Evolutionary conservation across 2,329 filamentous ascomycete genomes (phyloP).

Genomic region (Pestalotiopsis sp.): DNA sequence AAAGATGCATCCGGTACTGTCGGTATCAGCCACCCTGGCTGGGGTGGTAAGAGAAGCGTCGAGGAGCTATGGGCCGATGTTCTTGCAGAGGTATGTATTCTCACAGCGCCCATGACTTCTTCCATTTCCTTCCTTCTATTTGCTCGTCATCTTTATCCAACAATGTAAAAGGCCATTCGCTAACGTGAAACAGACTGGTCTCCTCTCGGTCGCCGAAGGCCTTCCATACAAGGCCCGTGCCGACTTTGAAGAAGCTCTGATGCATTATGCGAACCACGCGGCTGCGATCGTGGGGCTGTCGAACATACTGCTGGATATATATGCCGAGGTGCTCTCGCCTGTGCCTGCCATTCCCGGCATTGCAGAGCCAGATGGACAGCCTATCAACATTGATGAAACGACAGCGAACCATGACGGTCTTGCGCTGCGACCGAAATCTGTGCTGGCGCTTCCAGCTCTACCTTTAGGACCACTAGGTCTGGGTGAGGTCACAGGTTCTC

Average conservation of each 20-base stretch:
- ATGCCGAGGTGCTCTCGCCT: slow-evolving; percentile 68
- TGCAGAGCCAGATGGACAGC: slow-evolving; percentile 31
- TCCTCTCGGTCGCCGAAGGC: slow-evolving; percentile 63
- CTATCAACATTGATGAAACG: slow-evolving; percentile 15
- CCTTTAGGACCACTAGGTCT: slow-evolving; percentile 51
- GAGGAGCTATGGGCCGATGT: slow-evolving; percentile 87
- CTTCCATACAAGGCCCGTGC: slow-evolving; percentile 69
- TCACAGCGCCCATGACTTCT: neutral
- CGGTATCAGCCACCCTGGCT: slow-evolving; percentile 65
- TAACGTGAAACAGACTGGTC: slow-evolving; percentile 59
- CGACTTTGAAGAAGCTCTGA: slow-evolving; percentile 81
- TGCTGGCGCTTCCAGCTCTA: slow-evolving; percentile 25
- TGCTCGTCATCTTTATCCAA: neutral
- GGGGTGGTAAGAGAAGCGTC: slow-evolving; percentile 79
- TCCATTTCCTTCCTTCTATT: neutral
- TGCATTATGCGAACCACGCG: slow-evolving; percentile 78
- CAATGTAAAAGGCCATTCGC: slow-evolving; percentile 17
- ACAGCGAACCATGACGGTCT: slow-evolving; percentile 9
- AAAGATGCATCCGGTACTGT: slow-evolving; percentile 64
- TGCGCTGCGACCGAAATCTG: slow-evolving; percentile 6
- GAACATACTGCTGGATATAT: slow-evolving; percentile 84
- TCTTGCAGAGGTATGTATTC: slow-evolving; percentile 69
- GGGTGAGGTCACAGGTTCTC: slow-evolving; percentile 21
- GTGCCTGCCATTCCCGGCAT: slow-evolving; percentile 53
- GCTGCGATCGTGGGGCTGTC: slow-evolving; percentile 80